Evolutionary conservation across 306 rosid species (phyloP), one percentile per base, ranked within the genome.

Genomic region (Coriaria nepalensis): DNA sequence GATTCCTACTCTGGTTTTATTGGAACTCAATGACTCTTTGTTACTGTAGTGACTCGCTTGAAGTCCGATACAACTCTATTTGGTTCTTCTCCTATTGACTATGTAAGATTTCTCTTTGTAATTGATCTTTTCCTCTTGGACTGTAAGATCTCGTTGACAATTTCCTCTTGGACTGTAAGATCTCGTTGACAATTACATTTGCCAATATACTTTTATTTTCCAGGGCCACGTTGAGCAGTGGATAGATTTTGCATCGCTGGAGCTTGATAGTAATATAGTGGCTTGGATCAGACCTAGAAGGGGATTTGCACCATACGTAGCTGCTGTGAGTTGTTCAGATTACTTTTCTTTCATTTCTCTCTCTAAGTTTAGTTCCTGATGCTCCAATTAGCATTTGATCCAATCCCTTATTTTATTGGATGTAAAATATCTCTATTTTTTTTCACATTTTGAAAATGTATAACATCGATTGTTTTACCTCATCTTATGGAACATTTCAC

Each of bases 161-260:
- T 2, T 14, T 51, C 9, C 4, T 13, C 13, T 45, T 43, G 43
- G 43, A 44, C 40, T 9, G 42, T 55, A 38, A 34, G 13, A 39
- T 12, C n/a, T 5, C 48, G 7, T 9, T 33, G 13, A 52, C 35
- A 33, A 34, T 57, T 6, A 33, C 64, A 29, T 15, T 55, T 56
- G 5, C 53, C 35, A 8, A 37, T 59, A 13, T 12, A 8, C 48
- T 11, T 20, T 62, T 4, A 33, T 68, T n/a, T 34, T 66, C 49
- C 81, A 86, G 96, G 90, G 69, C 50, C 94, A 57, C 14, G 52
- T 82, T 6, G 96, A 86, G 40, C 94, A 86, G 57, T 86, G 96
- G 94, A 79, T 82, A 61, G 96, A 86, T 62, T 82, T 86, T 57
- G 41, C 90, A 13, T 35, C 94, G 2, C 0, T 64, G 63, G 96